Percentiles rank a stretch among this genome's conserved stretches.
Conservation (phyloP, 441 rosid species). For the Syzygium syzygioides region DNA sequence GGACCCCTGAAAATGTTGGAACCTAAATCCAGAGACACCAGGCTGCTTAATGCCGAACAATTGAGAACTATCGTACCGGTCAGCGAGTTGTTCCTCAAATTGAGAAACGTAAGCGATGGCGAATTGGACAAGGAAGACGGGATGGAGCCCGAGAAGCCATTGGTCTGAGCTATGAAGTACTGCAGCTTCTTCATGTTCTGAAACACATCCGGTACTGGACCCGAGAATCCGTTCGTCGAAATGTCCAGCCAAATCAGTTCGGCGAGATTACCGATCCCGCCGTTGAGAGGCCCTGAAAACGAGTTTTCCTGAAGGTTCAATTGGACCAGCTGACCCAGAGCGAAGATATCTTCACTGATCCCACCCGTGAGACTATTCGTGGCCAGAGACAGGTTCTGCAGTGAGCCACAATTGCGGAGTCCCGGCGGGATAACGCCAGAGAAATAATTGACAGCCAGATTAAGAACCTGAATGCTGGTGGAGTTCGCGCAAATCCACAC, state of each 20-base stretch:
- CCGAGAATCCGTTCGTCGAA: constrained; percentile 47
- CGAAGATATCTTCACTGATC: neutral
- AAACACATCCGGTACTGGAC: constrained; percentile 62
- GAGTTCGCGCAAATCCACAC: neutral
- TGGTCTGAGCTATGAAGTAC: constrained; percentile 40
- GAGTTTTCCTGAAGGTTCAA: constrained; percentile 48
- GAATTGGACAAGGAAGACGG: constrained; percentile 62
- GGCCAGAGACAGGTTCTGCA: neutral
- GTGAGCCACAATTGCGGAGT: neutral
- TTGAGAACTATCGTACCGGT: constrained; percentile 43
- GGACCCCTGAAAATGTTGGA: constrained; percentile 45
- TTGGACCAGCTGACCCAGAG: constrained; percentile 9
- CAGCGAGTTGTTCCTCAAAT: constrained; percentile 71
- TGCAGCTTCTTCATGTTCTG: constrained; percentile 21
- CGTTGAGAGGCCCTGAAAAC: constrained; percentile 46
- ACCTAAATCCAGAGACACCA: constrained; percentile 67
- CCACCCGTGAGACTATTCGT: neutral
- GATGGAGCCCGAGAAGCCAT: constrained; percentile 44
- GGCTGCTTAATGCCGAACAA: constrained; percentile 48
- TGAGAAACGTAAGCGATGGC: constrained; percentile 37
- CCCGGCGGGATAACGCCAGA: neutral
- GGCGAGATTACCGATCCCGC: constrained; percentile 32
- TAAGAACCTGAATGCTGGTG: neutral
- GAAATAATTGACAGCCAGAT: neutral
- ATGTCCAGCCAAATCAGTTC: constrained; percentile 49